Conservation (phyloP, 2,329 filamentous ascomycete species). For the Claviceps maximensis region DNA sequence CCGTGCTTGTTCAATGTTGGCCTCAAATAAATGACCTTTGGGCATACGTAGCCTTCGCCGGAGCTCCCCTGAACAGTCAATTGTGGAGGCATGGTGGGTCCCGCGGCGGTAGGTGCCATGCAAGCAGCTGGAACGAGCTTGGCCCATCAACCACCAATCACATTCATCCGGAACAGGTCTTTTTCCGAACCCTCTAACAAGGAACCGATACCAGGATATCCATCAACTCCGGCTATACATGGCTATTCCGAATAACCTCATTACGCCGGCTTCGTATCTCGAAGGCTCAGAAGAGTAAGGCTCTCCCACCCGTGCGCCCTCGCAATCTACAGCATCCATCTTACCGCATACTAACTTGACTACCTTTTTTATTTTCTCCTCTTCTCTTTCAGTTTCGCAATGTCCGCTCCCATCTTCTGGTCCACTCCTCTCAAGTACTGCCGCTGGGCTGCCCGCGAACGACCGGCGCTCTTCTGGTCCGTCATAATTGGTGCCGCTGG, state of each 20-base stretch:
- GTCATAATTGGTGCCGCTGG: slow-evolving; percentile 59
- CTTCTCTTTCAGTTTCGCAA: slow-evolving; percentile 21
- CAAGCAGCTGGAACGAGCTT: no score
- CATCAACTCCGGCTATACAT: neutral
- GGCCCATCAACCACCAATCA: neutral
- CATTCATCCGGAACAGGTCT: slow-evolving; percentile 1
- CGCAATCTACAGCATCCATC: neutral
- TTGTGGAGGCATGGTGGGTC: neutral
- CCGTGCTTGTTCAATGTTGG: no score
- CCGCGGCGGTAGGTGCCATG: neutral
- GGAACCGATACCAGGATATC: neutral
- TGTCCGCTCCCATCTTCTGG: slow-evolving; percentile 72
- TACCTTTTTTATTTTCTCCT: neutral
- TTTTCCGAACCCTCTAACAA: neutral
- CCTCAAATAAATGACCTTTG: slow-evolving; percentile 6
- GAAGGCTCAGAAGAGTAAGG: neutral
- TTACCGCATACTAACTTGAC: neutral
- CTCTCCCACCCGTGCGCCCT: neutral
- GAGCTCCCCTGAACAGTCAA: slow-evolving; percentile 4
- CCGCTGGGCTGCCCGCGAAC: slow-evolving; percentile 76
- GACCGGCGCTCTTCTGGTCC: slow-evolving; percentile 86
- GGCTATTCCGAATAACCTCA: slow-evolving; percentile 1
- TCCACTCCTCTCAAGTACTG: slow-evolving; percentile 69
- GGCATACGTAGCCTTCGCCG: slow-evolving; percentile 25
- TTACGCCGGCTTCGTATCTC: neutral